Percentiles rank a stretch among this genome's conserved stretches.
These are phyloP conservation scores for Hypomontagnella submonticulosa DNA, from an alignment of 495 filamentous ascomycete genomes.

Conservation along the genomic window DNA sequence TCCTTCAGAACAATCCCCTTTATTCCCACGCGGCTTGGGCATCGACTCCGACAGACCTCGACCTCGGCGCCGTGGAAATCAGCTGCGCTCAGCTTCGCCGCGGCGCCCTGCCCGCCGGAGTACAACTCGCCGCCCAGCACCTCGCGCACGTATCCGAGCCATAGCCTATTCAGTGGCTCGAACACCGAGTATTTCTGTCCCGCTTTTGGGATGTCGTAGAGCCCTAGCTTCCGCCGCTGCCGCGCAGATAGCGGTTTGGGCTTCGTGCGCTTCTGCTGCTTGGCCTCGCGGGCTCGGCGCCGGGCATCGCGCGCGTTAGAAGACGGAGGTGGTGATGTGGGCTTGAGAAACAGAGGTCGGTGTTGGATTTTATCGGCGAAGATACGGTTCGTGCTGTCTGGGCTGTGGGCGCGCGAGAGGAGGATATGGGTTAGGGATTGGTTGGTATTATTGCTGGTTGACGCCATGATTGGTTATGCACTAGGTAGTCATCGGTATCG, in stretches of 20 bases:
- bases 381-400: conserved; percentile 72
- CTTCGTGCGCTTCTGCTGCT: conserved; percentile 67
- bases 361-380: conserved; percentile 84
- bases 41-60: conserved; percentile 83
- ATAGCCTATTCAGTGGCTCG: conserved; percentile 78
- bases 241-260: conserved; percentile 82
- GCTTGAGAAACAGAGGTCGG: conserved; percentile 81
- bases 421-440: conserved; percentile 70
- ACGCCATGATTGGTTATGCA: conserved; percentile 25
- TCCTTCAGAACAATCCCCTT: conserved; percentile 90
- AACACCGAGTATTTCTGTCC: conserved; percentile 81
- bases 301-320: conserved; percentile 73
- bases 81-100: conserved; percentile 78
- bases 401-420: conserved; percentile 78
- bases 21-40: conserved; percentile 82
- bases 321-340: conserved; percentile 69
- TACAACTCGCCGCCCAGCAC: conserved; percentile 66
- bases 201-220: conserved; percentile 77
- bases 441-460: conserved; percentile 38
- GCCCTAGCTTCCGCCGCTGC: conserved; percentile 75
- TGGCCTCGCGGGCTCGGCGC: conserved; percentile 60
- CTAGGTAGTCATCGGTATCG: no score
- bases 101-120: conserved; percentile 54
- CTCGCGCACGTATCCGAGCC: conserved; percentile 85
- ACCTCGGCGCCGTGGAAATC: conserved; percentile 91